phyloP scores from a whole-genome alignment of 768 basidiomycete genomes.

The Leccinum olivaceopallidum region DNA sequence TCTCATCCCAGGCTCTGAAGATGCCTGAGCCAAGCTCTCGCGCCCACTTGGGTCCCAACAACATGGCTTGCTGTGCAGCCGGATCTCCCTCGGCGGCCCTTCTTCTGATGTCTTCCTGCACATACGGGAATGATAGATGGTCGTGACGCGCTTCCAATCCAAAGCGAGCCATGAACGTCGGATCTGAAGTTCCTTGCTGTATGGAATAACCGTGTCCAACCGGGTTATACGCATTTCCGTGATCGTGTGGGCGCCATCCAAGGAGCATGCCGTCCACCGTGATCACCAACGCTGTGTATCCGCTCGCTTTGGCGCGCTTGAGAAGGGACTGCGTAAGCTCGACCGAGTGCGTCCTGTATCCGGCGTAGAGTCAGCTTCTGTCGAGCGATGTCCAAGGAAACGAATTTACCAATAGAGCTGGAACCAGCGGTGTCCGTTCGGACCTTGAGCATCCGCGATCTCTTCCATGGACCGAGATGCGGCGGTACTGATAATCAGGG shows the following conservation, averaged over 20 bases:
- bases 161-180: slow-evolving; percentile 44
- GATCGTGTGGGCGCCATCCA: slow-evolving; percentile 48
- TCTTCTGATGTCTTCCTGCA: slow-evolving; percentile 28
- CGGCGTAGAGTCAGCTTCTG: background rate
- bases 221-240: slow-evolving; percentile 41
- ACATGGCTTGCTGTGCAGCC: slow-evolving; percentile 25
- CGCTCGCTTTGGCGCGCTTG: slow-evolving; percentile 40
- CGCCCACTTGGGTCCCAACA: slow-evolving; percentile 41
- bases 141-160: slow-evolving; percentile 32
- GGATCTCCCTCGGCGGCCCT: slow-evolving; percentile 33
- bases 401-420: slow-evolving; percentile 45
- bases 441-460: slow-evolving; percentile 47
- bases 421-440: slow-evolving; percentile 44
- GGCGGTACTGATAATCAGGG: slow-evolving; percentile 30
- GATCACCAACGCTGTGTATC: slow-evolving; percentile 45
- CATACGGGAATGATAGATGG: slow-evolving; percentile 37
- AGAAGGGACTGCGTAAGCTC: slow-evolving; percentile 43
- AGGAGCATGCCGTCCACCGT: slow-evolving; percentile 45
- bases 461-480: slow-evolving; percentile 51
- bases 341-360: slow-evolving; percentile 37
- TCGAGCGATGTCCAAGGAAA: background rate
- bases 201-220: slow-evolving; percentile 37
- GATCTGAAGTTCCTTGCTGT: slow-evolving; percentile 45
- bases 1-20: slow-evolving; percentile 47
- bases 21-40: slow-evolving; percentile 39